These are phyloP conservation scores for Citeromyces matritensis DNA, from an alignment of 805 yeast species.

Conservation along the genomic window DNA sequence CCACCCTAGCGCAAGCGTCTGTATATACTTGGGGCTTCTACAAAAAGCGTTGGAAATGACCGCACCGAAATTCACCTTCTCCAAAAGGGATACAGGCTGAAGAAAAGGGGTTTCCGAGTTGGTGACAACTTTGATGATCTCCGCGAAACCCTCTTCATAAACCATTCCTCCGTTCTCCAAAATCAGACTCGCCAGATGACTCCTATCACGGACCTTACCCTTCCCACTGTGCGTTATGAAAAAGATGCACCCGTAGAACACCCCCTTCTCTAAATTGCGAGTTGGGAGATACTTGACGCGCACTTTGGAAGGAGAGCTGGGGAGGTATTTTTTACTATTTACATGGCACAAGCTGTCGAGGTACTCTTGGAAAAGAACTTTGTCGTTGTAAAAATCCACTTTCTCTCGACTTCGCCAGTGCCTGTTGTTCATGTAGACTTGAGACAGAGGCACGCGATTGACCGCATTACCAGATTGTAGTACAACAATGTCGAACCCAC, in stretches of 20 bases:
- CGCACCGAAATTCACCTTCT: constrained; percentile 39
- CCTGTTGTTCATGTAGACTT: too few species aligned
- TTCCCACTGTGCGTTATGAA: constrained; percentile 1
- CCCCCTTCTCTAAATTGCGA: neutral
- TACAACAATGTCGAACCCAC: constrained; percentile 43
- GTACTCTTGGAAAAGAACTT: neutral
- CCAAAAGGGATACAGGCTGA: constrained; percentile 3
- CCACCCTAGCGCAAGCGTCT: constrained; percentile 73
- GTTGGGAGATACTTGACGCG: too few species aligned
- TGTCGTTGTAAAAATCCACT: neutral
- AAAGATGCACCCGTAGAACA: constrained; percentile 2
- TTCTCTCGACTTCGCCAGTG: neutral
- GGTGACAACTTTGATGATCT: constrained; percentile 9
- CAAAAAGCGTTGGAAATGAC: constrained; percentile 41
- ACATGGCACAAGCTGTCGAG: neutral
- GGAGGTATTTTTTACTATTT: too few species aligned
- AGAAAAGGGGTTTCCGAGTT: constrained; percentile 5
- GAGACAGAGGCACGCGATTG: too few species aligned
- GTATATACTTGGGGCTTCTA: constrained; percentile 65
- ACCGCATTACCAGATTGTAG: too few species aligned
- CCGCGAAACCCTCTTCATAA: constrained; percentile 19
- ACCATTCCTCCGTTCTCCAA: constrained; percentile 14
- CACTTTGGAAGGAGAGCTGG: too few species aligned
- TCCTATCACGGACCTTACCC: neutral
- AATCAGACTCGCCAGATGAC: neutral